Conservation (phyloP, 2,329 filamentous ascomycete species). For the Fusarium sp. region DNA sequence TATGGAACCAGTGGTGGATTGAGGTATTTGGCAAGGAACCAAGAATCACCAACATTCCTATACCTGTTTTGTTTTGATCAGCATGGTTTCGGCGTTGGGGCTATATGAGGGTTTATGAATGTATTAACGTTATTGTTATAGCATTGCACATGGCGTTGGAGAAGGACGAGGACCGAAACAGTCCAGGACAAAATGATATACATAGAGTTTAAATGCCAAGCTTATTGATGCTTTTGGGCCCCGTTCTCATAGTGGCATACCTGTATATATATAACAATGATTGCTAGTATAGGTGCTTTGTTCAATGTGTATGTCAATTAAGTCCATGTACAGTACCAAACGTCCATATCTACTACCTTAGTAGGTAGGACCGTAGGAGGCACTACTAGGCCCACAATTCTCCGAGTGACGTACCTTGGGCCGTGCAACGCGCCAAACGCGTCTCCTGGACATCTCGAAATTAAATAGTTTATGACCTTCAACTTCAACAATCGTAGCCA, state of each 20-base stretch:
- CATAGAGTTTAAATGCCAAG: not conserved
- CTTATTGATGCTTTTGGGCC: not conserved
- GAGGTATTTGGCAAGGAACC: conserved; percentile 29
- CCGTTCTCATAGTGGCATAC: not conserved
- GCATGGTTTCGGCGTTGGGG: conserved; percentile 42
- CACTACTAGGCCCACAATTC: conserved; percentile 37
- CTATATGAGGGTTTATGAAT: conserved; percentile 12
- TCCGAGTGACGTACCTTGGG: conserved; percentile 44
- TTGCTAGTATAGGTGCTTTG: not conserved
- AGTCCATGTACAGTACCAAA: not conserved
- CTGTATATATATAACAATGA: not conserved
- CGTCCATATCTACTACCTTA: not conserved
- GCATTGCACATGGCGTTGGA: conserved; percentile 19
- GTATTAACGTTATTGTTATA: not conserved
- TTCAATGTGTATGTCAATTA: not conserved
- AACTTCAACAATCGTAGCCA: conserved; percentile 10
- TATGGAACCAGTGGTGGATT: conserved; percentile 52
- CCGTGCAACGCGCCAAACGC: conserved; percentile 46
- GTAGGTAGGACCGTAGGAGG: too few species aligned
- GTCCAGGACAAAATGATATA: not conserved
- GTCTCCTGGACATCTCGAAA: conserved; percentile 35
- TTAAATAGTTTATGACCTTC: conserved; percentile 15
- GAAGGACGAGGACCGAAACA: not conserved
- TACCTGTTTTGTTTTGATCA: conserved; percentile 44
- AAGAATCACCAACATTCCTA: not conserved